Conservation (phyloP, 257 asterid genomes). For the Haberlea rhodopensis region DNA sequence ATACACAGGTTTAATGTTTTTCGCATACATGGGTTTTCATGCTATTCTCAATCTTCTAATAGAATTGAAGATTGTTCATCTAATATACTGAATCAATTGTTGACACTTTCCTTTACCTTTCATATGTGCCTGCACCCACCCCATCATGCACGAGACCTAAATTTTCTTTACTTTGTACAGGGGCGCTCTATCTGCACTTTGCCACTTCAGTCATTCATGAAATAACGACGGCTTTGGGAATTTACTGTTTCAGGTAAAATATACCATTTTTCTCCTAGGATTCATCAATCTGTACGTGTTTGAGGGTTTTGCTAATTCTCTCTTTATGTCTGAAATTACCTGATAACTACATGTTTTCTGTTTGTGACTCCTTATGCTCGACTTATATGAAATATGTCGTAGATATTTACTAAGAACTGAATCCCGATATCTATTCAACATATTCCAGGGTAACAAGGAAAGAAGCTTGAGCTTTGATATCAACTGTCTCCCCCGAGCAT, state of each 20-base stretch:
- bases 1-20: constrained; percentile 51
- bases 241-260: constrained; percentile 87
- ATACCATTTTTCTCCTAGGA: constrained; percentile 4
- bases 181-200: constrained; percentile 71
- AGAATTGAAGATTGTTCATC: not conserved
- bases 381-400: not conserved
- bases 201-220: constrained; percentile 89
- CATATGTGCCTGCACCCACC: not conserved
- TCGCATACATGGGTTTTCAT: constrained; percentile 10
- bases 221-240: constrained; percentile 89
- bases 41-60: not conserved
- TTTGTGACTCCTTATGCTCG: not conserved
- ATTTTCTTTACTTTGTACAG: constrained; percentile 40
- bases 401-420: not conserved
- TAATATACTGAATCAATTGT: not conserved
- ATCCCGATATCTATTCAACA: constrained; percentile 16
- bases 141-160: constrained; percentile 1
- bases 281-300: not conserved
- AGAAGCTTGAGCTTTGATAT: constrained; percentile 59
- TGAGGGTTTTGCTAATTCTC: not conserved
- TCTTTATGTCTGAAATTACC: not conserved
- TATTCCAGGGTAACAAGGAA: constrained; percentile 82
- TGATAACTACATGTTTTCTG: not conserved
- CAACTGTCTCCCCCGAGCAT: too few species aligned
- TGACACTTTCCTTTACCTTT: not conserved